These are phyloP conservation scores for Melampsora occidentalis DNA, from an alignment of 1,284 basidiomycete genomes.

Conservation along the genomic window DNA sequence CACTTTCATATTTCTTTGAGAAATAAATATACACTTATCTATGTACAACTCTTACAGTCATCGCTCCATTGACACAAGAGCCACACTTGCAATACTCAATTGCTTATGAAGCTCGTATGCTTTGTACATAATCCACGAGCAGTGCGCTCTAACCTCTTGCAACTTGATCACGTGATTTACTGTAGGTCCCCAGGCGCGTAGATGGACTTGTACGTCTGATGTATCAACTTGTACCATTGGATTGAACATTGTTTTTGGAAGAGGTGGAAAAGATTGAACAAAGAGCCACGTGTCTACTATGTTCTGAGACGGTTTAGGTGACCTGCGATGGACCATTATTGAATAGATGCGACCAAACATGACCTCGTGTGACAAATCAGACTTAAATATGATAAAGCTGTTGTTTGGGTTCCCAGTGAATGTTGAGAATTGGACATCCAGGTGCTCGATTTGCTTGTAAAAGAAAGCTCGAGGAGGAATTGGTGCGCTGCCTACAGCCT, in stretches of 20 bases:
- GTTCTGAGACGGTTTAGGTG: background rate
- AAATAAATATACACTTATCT: no score
- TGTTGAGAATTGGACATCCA: background rate
- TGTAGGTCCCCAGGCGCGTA: background rate
- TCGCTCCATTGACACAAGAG: background rate
- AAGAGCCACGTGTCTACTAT: background rate
- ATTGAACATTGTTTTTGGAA: background rate
- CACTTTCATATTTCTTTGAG: no score
- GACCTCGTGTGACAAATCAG: background rate
- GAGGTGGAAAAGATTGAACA: background rate
- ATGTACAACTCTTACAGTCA: no score
- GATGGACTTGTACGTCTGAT: background rate
- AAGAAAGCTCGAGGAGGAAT: background rate
- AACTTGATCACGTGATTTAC: background rate
- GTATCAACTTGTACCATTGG: background rate
- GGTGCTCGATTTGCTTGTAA: background rate
- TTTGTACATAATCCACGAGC: conserved; percentile 38
- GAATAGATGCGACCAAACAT: background rate
- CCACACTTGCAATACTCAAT: background rate
- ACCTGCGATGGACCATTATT: background rate
- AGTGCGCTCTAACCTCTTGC: conserved; percentile 17
- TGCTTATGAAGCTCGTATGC: background rate
- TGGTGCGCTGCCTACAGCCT: background rate
- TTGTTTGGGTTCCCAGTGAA: background rate
- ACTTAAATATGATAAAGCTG: background rate